These are phyloP conservation scores for Pleurotus citrinopileatus DNA, from an alignment of 768 basidiomycete species.

Conservation along the genomic window DNA sequence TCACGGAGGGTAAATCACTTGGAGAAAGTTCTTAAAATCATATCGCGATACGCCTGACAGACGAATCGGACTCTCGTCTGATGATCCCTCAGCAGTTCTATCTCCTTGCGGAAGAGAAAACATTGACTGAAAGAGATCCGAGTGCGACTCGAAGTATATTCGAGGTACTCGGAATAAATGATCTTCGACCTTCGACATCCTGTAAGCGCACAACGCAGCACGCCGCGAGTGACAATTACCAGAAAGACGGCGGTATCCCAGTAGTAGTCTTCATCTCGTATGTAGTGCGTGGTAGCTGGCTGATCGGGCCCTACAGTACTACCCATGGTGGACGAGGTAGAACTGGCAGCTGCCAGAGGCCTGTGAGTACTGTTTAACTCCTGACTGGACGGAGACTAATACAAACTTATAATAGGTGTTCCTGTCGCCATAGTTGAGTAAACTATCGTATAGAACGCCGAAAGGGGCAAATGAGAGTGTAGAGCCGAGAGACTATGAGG, in stretches of 20 bases:
- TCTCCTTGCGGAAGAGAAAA: constrained; percentile 25
- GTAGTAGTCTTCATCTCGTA: neutral
- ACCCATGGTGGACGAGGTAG: no score
- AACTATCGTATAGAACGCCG: no score
- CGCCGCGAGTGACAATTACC: neutral
- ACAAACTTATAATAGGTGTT: no score
- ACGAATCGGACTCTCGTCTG: neutral
- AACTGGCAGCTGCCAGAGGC: no score
- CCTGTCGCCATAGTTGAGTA: no score
- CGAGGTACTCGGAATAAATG: constrained; percentile 36
- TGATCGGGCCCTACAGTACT: no score
- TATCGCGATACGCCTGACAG: neutral
- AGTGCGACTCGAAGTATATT: constrained; percentile 28
- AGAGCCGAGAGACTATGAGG: no score
- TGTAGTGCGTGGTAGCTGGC: no score
- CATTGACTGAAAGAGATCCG: constrained; percentile 30
- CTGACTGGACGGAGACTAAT: no score
- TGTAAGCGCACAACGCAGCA: neutral
- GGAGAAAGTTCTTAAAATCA: neutral
- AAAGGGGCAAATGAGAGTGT: no score
- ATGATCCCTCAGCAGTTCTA: neutral
- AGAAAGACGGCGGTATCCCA: neutral
- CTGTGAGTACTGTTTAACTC: no score
- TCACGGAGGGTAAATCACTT: neutral
- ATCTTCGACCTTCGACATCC: constrained; percentile 30